Base-by-base conservation (phyloP, 1,139 yeast genomes). In the Pichia sp. region DNA sequence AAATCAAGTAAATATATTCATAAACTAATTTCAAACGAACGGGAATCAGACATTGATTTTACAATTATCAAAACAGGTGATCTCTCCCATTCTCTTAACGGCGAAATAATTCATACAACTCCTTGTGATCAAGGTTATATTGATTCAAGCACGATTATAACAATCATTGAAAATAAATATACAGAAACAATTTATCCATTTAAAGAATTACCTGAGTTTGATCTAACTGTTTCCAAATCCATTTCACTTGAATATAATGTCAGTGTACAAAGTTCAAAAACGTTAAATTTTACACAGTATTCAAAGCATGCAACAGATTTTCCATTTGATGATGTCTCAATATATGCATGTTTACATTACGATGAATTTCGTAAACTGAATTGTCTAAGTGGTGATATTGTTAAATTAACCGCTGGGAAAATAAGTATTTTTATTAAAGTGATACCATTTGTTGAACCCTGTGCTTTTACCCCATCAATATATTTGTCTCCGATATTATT, bases 91-190 rank as follows among this genome's bases (percentile, higher is more conserved):
- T 53, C 62, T n/a, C 61, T 77, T 27, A 72, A 76, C 56, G 85
- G 82, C 3, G 59, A 58, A 9, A 74, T 85, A 6, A 62, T 76
- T 8, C 72, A 82, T 32, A 78, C 89, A 60, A 95, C 85, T 55
- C 95, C 95, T 0, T 72, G 79, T 1, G 77, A 77, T 40, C 94
- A 85, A 60, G 95, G 95, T 1, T 56, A 63, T n/a, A 63, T 74
- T 3, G 63, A 64, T 37, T 54, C 53, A 2, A 58, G 59, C 9
- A 80, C 88, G 0, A 68, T 68, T 26, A 67, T 84, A n/a, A 73
- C 80, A 1, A 65, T 84, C 44, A 74, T 81, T 18, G 75, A 72
- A 53, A 40, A 51, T 6, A 22, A 35, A 16, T 12, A 22, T 22
- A 35, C 7, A 3, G 38, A 35, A 3, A 16, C 11, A 20, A 22